These are phyloP conservation scores for Trichoderma koningiopsis DNA, from an alignment of 2,329 filamentous ascomycete genomes.

Conservation along the genomic window DNA sequence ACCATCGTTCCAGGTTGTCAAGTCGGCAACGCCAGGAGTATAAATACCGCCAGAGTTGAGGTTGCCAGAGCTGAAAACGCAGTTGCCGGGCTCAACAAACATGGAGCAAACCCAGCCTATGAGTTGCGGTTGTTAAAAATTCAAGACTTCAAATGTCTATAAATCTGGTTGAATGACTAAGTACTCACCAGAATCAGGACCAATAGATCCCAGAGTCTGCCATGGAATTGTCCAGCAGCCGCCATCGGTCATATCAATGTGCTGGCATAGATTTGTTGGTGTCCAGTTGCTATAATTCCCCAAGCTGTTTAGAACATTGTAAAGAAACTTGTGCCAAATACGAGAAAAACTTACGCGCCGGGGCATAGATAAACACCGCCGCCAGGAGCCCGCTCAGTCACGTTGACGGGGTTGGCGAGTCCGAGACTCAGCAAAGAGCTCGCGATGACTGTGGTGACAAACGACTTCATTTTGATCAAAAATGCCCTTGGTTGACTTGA, in stretches of 20 bases:
- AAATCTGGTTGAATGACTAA: no score
- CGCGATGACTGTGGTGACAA: neutral
- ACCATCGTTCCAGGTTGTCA: conserved; percentile 8
- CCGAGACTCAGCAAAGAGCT: conserved; percentile 7
- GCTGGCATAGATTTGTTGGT: neutral
- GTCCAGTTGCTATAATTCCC: neutral
- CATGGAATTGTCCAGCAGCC: conserved; percentile 5
- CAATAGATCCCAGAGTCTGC: conserved; percentile 6
- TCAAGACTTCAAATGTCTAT: neutral
- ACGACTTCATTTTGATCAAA: neutral
- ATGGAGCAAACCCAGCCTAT: conserved; percentile 10
- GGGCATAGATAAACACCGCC: neutral
- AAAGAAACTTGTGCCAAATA: no score
- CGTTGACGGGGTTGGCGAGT: neutral
- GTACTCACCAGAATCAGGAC: neutral
- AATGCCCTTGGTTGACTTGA: neutral
- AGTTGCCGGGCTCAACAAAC: conserved; percentile 10
- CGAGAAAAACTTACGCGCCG: neutral
- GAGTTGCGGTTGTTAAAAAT: neutral
- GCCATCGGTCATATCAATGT: neutral
- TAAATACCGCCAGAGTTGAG: conserved; percentile 1
- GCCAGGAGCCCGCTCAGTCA: neutral
- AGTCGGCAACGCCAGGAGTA: neutral
- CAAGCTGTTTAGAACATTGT: neutral
- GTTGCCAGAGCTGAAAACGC: neutral